Evolutionary conservation across 139 green algal genomes (phyloP), one percentile per base, ranked within the genome.

Genomic region (Auxenochlorella pyrenoidosa): DNA sequence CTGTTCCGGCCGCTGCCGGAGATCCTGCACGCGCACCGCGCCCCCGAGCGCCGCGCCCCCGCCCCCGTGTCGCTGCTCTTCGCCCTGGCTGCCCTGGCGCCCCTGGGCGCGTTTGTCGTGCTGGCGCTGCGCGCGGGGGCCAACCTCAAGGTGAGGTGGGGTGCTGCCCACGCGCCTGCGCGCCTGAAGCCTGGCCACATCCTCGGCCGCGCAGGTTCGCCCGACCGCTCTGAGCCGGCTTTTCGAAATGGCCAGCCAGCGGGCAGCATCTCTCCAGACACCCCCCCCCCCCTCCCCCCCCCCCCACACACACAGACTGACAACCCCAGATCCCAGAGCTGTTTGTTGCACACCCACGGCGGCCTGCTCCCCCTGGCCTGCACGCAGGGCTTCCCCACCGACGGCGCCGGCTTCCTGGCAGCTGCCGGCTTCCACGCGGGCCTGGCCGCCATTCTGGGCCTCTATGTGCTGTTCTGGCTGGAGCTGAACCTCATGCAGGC

Each of bases 401-500:
- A 43, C 34, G 66, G 77, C 40, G 70, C 51, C 30, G 43, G 38
- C 38, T 70, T 79, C 59, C 21, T 86, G 70, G 24, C 47, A 10
- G 59, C 70, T 1, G 47, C 58, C 16, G 77, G 38, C 54, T 91
- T 92, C 79, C 90, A 92, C 47, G 78, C 38, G 4, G 87, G 90
- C 30, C 81, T 92, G 84, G 87, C 75, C 26, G 44, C 79, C 65
- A 91, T 91, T 40, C 43, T 88, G 40, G 90, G 15, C 40, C 84
- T 92, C 4, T 90, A 90, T 73, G 47, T 85, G 13, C 51, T 92
- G n/a, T 92, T 91, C 73, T 92, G 90, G 90, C 51, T 91, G 32
- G 38, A 59, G 43, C 84, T 92, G 16, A 91, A 87, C 70, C 65
- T 92, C 16, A 80, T 92, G 68, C 86, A 91, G 68, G 81, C 59